A percentile compares a stretch with the other conserved stretches of the same genome.
Conservation (phyloP, 2,329 filamentous ascomycete genomes). For the Macrophomina pseudophaseolina region DNA sequence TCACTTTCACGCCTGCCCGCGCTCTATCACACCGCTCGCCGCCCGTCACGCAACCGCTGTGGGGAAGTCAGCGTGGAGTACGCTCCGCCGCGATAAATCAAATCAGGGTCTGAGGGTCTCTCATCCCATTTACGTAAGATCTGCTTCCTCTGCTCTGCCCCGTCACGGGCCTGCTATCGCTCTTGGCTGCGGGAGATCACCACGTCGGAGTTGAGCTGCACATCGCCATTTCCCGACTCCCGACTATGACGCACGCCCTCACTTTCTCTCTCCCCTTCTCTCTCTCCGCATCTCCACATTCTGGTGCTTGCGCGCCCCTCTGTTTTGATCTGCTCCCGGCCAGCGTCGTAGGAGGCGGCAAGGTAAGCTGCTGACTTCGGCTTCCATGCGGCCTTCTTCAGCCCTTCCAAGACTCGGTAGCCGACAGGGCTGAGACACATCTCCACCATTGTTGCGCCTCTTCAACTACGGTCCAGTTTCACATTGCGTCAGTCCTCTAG, state of each 20-base stretch:
- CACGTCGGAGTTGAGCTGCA: not conserved
- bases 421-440: constrained; percentile 24
- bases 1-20: not conserved
- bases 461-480: constrained; percentile 1
- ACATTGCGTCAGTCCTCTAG: constrained; percentile 15
- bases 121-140: constrained; percentile 23
- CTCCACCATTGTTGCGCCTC: constrained; percentile 15
- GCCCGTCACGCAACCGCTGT: not conserved
- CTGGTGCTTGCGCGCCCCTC: not conserved
- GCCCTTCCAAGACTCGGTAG: constrained; percentile 8
- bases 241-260: constrained; percentile 4
- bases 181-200: constrained; percentile 18
- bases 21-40: constrained; percentile 10
- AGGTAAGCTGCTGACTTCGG: not conserved
- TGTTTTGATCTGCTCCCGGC: not conserved
- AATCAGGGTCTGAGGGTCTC: constrained; percentile 18
- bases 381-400: not conserved
- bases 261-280: not conserved
- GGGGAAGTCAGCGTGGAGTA: constrained; percentile 12
- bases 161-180: constrained; percentile 11
- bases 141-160: constrained; percentile 5
- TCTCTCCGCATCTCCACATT: constrained; percentile 19
- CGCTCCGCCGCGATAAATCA: constrained; percentile 11
- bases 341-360: not conserved
- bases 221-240: constrained; percentile 10